Evolutionary conservation across 108 stramenopile species (phyloP), one percentile per base, ranked within the genome.

Genomic region (Cyclotella sp.): DNA sequence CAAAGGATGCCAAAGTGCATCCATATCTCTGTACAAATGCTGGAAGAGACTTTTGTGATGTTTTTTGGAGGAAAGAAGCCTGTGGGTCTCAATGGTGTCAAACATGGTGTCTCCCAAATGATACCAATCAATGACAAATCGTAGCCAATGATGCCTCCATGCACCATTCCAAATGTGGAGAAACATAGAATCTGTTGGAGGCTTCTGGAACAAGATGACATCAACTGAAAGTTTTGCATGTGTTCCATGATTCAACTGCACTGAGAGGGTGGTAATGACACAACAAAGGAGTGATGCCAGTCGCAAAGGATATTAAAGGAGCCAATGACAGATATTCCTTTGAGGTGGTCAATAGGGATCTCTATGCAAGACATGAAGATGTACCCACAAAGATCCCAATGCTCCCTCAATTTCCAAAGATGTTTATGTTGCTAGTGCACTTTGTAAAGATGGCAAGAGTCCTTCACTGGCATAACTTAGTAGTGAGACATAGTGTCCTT

Each of bases 71-170:
- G 51, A 46, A 43, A 11, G 72, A 19, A 42, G 66, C 21, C 41
- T 57, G 15, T 16, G 40, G 43, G 41, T 49, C 9, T 28, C 57
- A 76, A 46, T n/a, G n/a, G n/a, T n/a, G 12, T 72, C 83, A 44
- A 99, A 86, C 90, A 99, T 97, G 60, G 95, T 93, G 82, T 85
- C 97, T 9, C 98, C 99, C 58, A 99, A 70, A 83, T 99, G 99
- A 78, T 99, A 98, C 99, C 97, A 96, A 73, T 98, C 98, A 54
- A 98, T 87, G 16, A 98, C 85, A 18, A 99, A 74, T n/a, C 77
- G 78, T 9, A 96, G 88, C 18, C 90, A 73, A 15, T 81, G 72
- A 26, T 79, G 51, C 58, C 70, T 51, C 3, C 72, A 34, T 14
- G 68, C 34, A 1, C 63, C 44, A 15, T 57, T 64, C 69, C 78